Conservation (phyloP, 2,329 filamentous ascomycete species). For the Fusarium mangiferae region DNA sequence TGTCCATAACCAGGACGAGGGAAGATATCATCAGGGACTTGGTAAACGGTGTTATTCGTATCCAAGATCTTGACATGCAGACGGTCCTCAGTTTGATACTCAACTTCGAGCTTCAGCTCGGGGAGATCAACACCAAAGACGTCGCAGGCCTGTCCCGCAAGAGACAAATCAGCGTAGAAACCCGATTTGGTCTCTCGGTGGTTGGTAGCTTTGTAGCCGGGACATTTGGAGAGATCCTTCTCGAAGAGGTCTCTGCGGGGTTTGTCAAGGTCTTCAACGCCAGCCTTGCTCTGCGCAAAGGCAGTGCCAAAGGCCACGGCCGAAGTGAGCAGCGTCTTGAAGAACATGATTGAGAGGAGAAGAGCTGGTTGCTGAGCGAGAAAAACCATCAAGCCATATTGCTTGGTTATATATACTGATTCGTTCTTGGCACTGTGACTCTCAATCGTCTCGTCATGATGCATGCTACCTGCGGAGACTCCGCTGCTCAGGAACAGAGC, state of each 20-base stretch:
- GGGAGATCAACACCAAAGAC: constrained; percentile 81
- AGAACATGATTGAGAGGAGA: constrained; percentile 15
- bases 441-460: neutral
- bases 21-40: constrained; percentile 76
- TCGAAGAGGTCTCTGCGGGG: constrained; percentile 33
- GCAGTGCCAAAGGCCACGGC: constrained; percentile 26
- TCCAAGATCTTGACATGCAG: constrained; percentile 79
- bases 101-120: constrained; percentile 71
- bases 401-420: constrained; percentile 24
- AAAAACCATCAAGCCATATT: neutral
- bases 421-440: neutral
- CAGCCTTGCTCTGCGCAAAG: constrained; percentile 33
- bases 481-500: neutral
- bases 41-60: constrained; percentile 74
- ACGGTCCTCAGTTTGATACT: constrained; percentile 60
- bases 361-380: constrained; percentile 3
- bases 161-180: constrained; percentile 74
- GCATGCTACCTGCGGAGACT: constrained; percentile 23
- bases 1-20: constrained; percentile 57
- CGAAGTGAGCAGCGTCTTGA: constrained; percentile 31
- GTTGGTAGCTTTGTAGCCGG: constrained; percentile 74
- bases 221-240: constrained; percentile 57
- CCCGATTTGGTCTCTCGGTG: constrained; percentile 62
- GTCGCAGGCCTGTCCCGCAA: constrained; percentile 79
- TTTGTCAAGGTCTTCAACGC: constrained; percentile 26